Evolutionary conservation across 2,329 filamentous ascomycete species (phyloP).

Genomic region (Setomelanomma holmii): DNA sequence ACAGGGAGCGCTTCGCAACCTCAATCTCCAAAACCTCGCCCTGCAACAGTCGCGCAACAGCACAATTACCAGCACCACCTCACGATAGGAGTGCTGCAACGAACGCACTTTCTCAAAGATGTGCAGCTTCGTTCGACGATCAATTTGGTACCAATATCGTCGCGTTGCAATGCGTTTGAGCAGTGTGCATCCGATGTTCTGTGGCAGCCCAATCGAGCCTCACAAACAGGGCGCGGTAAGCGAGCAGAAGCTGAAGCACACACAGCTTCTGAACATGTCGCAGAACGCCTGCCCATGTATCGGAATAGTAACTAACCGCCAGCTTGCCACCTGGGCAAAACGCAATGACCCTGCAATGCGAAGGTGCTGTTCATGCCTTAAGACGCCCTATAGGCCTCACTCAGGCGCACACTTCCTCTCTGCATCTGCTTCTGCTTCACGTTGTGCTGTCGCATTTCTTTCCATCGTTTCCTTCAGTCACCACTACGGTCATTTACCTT

Average conservation of each 20-base stretch:
- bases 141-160: conserved; percentile 14
- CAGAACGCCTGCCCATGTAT: conserved; percentile 41
- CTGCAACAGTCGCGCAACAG: conserved; percentile 17
- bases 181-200: background rate
- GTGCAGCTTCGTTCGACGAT: background rate
- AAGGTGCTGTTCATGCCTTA: conserved; percentile 46
- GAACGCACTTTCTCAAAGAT: background rate
- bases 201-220: conserved; percentile 15
- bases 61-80: conserved; percentile 4
- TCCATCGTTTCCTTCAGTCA: conserved; percentile 37
- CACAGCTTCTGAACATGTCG: conserved; percentile 45
- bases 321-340: conserved; percentile 28
- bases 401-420: conserved; percentile 42
- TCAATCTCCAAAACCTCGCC: conserved; percentile 26
- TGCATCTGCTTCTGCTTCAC: conserved; percentile 38
- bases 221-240: conserved; percentile 29
- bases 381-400: conserved; percentile 39
- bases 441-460: conserved; percentile 38
- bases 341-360: conserved; percentile 31
- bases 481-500: conserved; percentile 34
- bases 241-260: conserved; percentile 46
- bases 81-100: background rate
- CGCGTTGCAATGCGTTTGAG: background rate
- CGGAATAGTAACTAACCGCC: conserved; percentile 42
- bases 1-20: conserved; percentile 42